phyloP scores from a whole-genome alignment of 225 moss, liverwort and hornwort genomes.

The Rhytidiadelphus loreus region DNA sequence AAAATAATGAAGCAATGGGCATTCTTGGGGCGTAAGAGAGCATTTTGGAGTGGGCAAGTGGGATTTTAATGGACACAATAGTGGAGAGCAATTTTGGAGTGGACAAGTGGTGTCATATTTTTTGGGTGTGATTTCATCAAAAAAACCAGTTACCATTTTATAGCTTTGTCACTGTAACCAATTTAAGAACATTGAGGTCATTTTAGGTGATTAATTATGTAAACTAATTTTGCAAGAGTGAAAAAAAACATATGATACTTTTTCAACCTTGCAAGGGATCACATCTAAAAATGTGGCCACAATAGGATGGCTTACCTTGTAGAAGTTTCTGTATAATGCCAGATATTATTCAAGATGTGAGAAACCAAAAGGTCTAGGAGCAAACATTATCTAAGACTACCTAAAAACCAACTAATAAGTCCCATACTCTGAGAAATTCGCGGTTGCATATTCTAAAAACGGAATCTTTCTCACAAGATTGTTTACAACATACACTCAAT shows the following conservation, averaged over 20 bases:
- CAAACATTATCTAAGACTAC: not conserved
- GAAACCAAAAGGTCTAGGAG: not conserved
- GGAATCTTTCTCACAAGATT: not conserved
- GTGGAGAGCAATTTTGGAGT: not conserved
- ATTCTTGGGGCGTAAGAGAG: not conserved
- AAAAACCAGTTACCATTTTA: not conserved
- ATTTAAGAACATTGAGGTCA: not conserved
- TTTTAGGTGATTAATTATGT: too few species aligned
- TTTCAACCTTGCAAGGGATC: not conserved
- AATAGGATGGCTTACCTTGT: not conserved
- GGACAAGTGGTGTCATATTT: not conserved
- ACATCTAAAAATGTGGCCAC: not conserved
- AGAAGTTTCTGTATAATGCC: too few species aligned
- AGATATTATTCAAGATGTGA: not conserved
- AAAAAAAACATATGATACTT: not conserved
- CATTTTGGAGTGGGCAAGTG: not conserved
- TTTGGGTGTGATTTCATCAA: not conserved
- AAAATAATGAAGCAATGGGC: not conserved
- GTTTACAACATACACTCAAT: not conserved
- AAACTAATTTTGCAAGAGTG: not conserved
- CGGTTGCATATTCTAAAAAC: not conserved
- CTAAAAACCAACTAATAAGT: not conserved
- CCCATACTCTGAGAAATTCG: not conserved
- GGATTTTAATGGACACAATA: not conserved
- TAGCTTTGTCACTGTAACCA: too few species aligned